phyloP scores from a whole-genome alignment of 2,329 filamentous ascomycete species.

The Stenocarpella maydis region DNA sequence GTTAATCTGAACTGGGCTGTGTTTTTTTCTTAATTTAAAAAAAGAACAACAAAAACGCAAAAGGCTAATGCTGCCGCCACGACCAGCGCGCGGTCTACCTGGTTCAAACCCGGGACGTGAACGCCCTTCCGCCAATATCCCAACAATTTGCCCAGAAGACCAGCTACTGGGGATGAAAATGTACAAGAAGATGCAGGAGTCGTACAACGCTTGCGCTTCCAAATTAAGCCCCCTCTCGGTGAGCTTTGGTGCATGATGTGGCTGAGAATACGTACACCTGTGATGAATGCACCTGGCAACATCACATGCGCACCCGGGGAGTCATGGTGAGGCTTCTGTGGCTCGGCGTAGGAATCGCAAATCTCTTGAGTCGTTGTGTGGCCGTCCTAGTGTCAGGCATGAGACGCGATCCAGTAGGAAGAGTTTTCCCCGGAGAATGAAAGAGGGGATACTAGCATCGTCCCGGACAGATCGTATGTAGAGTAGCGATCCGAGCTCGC shows the following conservation, averaged over 20 bases:
- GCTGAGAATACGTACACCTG: not conserved
- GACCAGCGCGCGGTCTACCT: slow-evolving; percentile 16
- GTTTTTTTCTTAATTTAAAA: no score
- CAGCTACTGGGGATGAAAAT: slow-evolving; percentile 20
- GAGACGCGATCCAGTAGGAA: not conserved
- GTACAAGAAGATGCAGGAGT: slow-evolving; percentile 25
- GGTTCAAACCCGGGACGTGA: slow-evolving; percentile 16
- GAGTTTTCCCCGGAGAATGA: not conserved
- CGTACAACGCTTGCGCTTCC: slow-evolving; percentile 1
- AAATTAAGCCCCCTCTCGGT: not conserved
- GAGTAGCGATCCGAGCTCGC: not conserved
- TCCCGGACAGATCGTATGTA: not conserved
- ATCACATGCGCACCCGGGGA: slow-evolving; percentile 6
- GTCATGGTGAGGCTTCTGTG: not conserved
- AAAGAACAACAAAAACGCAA: not conserved
- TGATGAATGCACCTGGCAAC: slow-evolving; percentile 23
- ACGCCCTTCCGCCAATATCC: slow-evolving; percentile 13
- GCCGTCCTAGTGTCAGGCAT: not conserved
- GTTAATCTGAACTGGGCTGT: not conserved
- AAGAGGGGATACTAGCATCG: not conserved
- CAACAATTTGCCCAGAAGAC: slow-evolving; percentile 5
- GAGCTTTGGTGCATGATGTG: not conserved
- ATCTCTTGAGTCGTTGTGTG: not conserved
- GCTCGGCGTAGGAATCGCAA: not conserved
- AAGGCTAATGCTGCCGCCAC: slow-evolving; percentile 25